Conservation (phyloP, 306 rosid genomes). For the Quercus ilex region DNA sequence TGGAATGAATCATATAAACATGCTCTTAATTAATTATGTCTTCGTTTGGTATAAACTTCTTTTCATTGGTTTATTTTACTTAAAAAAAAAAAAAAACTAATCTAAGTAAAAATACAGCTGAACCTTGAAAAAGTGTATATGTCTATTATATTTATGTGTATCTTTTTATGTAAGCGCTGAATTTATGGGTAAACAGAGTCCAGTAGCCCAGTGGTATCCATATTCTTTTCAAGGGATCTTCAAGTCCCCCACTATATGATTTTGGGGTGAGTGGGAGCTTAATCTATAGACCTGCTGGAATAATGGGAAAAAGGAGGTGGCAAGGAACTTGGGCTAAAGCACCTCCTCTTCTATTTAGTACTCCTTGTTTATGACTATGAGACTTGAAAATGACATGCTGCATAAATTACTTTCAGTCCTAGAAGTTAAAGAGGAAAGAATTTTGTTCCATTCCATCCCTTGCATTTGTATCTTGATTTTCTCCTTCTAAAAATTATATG, state of each 20-base stretch:
- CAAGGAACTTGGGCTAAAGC: too few relatives aligned
- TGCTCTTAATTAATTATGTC: neutral
- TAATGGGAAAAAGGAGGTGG: too few relatives aligned
- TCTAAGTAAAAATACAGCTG: too few relatives aligned
- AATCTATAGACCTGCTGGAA: neutral
- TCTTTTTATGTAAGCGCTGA: neutral
- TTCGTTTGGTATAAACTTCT: too few relatives aligned
- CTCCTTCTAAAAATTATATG: neutral
- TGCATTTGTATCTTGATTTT: neutral
- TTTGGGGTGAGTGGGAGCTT: neutral
- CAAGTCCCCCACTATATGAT: neutral
- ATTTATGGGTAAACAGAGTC: neutral
- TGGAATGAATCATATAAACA: neutral
- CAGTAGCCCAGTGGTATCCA: neutral
- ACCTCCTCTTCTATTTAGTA: too few relatives aligned
- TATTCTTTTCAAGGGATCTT: neutral
- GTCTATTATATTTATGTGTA: neutral
- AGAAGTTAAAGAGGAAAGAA: neutral
- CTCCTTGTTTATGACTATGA: too few relatives aligned
- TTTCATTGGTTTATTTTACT: too few relatives aligned
- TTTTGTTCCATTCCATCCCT: neutral
- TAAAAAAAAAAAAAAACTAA: too few relatives aligned
- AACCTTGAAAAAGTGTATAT: too few relatives aligned
- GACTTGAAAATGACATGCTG: constrained; percentile 1
- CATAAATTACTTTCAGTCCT: neutral